phyloP scores from a whole-genome alignment of 2,329 filamentous ascomycete genomes.

The Gaeumannomyces tritici region DNA sequence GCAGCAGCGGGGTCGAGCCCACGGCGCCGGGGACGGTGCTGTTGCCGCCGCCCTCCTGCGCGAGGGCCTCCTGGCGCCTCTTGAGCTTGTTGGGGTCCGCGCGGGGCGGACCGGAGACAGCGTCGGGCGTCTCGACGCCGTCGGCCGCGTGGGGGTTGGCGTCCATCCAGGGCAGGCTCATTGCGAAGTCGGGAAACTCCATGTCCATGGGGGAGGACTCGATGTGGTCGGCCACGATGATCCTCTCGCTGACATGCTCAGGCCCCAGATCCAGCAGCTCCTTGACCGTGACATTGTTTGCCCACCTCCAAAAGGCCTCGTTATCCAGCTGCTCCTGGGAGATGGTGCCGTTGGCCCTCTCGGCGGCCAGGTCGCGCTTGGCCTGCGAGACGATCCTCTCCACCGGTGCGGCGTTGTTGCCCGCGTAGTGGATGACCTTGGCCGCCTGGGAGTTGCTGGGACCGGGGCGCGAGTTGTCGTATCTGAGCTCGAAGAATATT shows the following conservation, averaged over 20 bases:
- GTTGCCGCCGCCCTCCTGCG: conserved; percentile 3
- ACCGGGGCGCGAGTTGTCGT: not conserved
- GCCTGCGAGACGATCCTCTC: not conserved
- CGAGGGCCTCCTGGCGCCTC: not conserved
- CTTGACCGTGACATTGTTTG: not conserved
- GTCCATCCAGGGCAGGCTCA: not conserved
- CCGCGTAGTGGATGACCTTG: too few species aligned
- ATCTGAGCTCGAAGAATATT: not conserved
- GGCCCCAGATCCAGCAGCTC: not conserved
- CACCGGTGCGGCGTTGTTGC: not conserved
- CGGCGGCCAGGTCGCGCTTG: not conserved
- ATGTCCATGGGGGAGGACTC: not conserved
- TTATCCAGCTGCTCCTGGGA: not conserved
- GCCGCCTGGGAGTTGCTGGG: not conserved
- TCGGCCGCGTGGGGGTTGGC: too few species aligned
- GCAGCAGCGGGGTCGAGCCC: too few species aligned
- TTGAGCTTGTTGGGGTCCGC: conserved; percentile 1
- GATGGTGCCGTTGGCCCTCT: not conserved
- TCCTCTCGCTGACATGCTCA: not conserved
- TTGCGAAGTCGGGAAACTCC: not conserved
- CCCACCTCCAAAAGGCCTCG: not conserved
- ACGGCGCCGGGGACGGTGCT: not conserved
- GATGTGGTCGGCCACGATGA: not conserved
- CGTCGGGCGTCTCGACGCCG: not conserved
- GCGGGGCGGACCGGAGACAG: conserved; percentile 3